These are phyloP conservation scores for Penicillium sp. DNA, from an alignment of 2,329 filamentous ascomycete species.

Conservation along the genomic window DNA sequence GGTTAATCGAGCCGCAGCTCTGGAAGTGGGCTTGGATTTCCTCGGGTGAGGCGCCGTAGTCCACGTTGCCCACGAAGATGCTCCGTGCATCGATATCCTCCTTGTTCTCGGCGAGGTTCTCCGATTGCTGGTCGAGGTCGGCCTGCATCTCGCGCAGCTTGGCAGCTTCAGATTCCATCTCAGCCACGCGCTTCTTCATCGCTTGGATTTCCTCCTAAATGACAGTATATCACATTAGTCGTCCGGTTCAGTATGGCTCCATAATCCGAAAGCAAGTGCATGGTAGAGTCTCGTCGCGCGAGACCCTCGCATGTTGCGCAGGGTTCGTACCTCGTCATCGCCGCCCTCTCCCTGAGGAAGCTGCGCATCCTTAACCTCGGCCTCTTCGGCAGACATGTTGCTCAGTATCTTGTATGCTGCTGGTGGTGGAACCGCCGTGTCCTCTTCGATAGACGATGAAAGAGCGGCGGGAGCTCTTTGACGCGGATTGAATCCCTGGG, in stretches of 20 bases:
- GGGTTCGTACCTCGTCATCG: constrained; percentile 45
- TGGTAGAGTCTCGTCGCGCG: background rate
- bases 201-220: constrained; percentile 72
- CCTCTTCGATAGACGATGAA: background rate
- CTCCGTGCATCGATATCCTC: constrained; percentile 93
- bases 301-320: background rate
- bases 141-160: constrained; percentile 86
- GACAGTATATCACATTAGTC: background rate
- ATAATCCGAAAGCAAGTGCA: background rate
- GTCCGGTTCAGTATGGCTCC: background rate
- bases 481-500: background rate
- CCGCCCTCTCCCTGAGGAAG: constrained; percentile 42
- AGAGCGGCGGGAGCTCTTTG: background rate
- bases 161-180: constrained; percentile 87
- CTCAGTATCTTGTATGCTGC: background rate
- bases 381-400: constrained; percentile 38
- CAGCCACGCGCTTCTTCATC: constrained; percentile 81
- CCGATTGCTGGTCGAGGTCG: constrained; percentile 76
- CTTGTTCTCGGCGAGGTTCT: constrained; percentile 84
- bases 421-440: background rate
- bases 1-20: constrained; percentile 94
- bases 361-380: constrained; percentile 39
- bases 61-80: constrained; percentile 98
- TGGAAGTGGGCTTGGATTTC: constrained; percentile 99
- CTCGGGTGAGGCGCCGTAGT: constrained; percentile 94